These are phyloP conservation scores for Ustilago lituana DNA, from an alignment of 1,284 basidiomycete genomes.

Conservation along the genomic window DNA sequence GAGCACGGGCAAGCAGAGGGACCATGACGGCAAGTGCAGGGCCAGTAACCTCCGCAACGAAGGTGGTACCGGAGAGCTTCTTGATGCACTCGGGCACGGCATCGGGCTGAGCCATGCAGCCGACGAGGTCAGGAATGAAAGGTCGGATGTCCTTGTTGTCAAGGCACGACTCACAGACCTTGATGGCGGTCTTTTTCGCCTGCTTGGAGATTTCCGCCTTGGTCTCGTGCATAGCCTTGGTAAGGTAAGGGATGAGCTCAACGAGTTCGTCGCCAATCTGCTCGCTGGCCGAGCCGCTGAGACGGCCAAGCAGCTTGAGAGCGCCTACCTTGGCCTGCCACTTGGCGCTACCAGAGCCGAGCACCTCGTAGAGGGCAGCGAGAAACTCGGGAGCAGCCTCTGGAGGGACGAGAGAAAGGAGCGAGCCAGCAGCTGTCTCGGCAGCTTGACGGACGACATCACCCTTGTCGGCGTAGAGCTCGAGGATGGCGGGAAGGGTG, in stretches of 20 bases:
- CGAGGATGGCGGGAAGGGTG: slow-evolving; percentile 81
- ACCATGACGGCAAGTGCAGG: slow-evolving; percentile 96
- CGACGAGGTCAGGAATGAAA: slow-evolving; percentile 89
- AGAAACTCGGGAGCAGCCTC: slow-evolving; percentile 79
- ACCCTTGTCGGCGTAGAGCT: slow-evolving; percentile 92
- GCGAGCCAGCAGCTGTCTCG: slow-evolving; percentile 81
- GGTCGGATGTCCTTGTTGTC: slow-evolving; percentile 92
- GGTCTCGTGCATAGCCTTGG: slow-evolving; percentile 94
- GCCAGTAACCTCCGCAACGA: slow-evolving; percentile 95
- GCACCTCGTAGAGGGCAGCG: slow-evolving; percentile 76
- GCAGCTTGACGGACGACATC: slow-evolving; percentile 88
- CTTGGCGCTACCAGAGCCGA: slow-evolving; percentile 79
- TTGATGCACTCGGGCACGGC: slow-evolving; percentile 93
- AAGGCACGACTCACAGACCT: slow-evolving; percentile 86
- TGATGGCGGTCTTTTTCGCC: slow-evolving; percentile 90
- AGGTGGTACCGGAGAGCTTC: slow-evolving; percentile 90
- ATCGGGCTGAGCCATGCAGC: slow-evolving; percentile 82
- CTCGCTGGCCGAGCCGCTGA: slow-evolving; percentile 77
- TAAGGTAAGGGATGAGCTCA: slow-evolving; percentile 84
- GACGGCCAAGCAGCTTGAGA: slow-evolving; percentile 77
- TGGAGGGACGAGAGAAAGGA: slow-evolving; percentile 84
- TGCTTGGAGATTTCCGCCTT: slow-evolving; percentile 90
- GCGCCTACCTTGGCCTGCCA: slow-evolving; percentile 97
- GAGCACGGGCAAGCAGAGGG: slow-evolving; percentile 87
- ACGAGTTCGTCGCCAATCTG: slow-evolving; percentile 86